A percentile compares a stretch with the other conserved stretches of the same genome.
These are phyloP conservation scores for Dalbergia oliveri DNA, from an alignment of 306 rosid species.

Conservation along the genomic window DNA sequence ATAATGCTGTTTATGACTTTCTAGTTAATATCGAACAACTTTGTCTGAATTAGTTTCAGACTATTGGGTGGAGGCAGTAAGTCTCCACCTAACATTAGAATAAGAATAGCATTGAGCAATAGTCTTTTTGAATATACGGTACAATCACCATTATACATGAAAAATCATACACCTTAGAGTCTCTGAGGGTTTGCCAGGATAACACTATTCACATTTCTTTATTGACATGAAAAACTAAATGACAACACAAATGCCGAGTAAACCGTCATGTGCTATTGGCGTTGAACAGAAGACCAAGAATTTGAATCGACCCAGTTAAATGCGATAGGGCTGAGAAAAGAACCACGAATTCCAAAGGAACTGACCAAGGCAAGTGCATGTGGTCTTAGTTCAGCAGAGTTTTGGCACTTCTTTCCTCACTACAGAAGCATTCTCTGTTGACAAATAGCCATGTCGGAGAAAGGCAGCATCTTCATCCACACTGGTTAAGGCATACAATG, in stretches of 20 bases:
- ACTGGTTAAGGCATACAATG: constrained; percentile 77
- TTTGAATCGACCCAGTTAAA: constrained; percentile 86
- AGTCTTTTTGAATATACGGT: no score
- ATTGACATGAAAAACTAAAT: not conserved
- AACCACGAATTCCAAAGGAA: constrained; percentile 92
- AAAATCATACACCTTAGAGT: no score
- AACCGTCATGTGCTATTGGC: constrained; percentile 25
- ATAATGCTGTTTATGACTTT: no score
- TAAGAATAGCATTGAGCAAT: no score
- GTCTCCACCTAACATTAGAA: no score
- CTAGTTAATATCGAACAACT: no score
- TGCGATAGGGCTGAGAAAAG: constrained; percentile 90
- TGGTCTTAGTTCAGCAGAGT: constrained; percentile 77
- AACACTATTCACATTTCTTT: not conserved
- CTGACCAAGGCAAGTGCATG: constrained; percentile 89
- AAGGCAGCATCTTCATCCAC: constrained; percentile 86
- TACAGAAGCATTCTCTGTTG: constrained; percentile 63
- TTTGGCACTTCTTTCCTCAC: constrained; percentile 81
- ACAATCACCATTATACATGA: no score
- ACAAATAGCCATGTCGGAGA: constrained; percentile 82
- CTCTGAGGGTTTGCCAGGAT: not conserved
- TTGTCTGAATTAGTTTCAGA: no score
- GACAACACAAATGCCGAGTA: not conserved
- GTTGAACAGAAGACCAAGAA: constrained; percentile 76
- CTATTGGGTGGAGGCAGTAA: no score